phyloP scores from a whole-genome alignment of 2,329 filamentous ascomycete genomes.

The Exophiala sp. region DNA sequence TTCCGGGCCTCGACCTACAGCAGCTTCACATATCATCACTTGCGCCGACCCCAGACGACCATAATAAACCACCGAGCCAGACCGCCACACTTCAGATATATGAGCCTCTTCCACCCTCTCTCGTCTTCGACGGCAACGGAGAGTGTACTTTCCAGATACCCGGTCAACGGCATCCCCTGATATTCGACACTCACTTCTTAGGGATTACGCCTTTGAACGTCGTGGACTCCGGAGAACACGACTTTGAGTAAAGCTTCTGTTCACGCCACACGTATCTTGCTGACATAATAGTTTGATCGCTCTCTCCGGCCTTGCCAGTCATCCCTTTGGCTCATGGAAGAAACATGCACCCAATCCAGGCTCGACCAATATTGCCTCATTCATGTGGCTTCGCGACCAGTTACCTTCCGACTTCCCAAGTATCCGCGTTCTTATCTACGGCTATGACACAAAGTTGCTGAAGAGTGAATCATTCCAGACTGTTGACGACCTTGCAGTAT shows the following conservation, averaged over 20 bases:
- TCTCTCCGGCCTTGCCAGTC: slow-evolving; percentile 22
- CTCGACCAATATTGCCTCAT: background rate
- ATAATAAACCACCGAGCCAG: background rate
- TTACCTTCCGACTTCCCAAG: slow-evolving; percentile 11
- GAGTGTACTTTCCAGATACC: background rate
- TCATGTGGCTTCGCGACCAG: slow-evolving; percentile 25
- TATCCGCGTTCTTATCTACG: slow-evolving; percentile 20
- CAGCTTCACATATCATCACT: background rate
- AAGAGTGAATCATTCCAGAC: slow-evolving; percentile 7
- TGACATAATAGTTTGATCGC: slow-evolving; percentile 18
- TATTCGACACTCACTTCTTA: slow-evolving; percentile 6
- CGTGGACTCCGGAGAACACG: background rate
- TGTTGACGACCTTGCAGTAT: slow-evolving; percentile 4
- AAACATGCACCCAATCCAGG: background rate
- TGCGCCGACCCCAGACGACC: slow-evolving; percentile 3
- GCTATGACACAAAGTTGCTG: slow-evolving; percentile 16
- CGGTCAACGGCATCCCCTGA: background rate
- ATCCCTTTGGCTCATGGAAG: slow-evolving; percentile 25
- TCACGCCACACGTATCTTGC: background rate
- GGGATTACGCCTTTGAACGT: slow-evolving; percentile 8
- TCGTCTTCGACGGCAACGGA: background rate
- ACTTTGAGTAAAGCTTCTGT: slow-evolving; percentile 1
- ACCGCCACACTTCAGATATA: background rate
- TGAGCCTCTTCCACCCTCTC: background rate
- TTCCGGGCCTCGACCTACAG: background rate